Base-by-base conservation (phyloP, 495 filamentous ascomycete genomes). In the Lasiosphaeria ovina region DNA sequence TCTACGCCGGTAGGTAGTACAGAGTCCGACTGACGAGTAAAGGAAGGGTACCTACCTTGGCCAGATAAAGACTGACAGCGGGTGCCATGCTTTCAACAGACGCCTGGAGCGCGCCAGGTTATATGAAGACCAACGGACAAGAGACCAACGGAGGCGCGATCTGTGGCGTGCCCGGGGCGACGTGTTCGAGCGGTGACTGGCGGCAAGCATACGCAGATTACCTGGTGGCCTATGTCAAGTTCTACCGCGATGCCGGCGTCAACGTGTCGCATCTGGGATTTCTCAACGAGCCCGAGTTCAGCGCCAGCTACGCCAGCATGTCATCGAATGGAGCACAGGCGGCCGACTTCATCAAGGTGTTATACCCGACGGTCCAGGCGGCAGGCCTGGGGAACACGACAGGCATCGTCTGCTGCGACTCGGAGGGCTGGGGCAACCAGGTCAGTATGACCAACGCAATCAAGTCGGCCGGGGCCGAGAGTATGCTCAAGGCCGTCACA, bases 41-140 rank as follows among this genome's bases (percentile, higher is more conserved):
- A 49, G 8, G n/a, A n/a, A n/a, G n/a, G n/a, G n/a, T n/a, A n/a
- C n/a, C n/a, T n/a, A n/a, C n/a, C n/a, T n/a, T n/a, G n/a, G n/a
- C n/a, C n/a, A n/a, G n/a, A n/a, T n/a, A n/a, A n/a, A n/a, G n/a
- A n/a, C n/a, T 49, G 47, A 49, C 16, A 24, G 7, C 17, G 10
- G 16, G 24, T 2, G 24, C 24, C 6, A 35, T 52, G 50, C 7
- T 5, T 8, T 24, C 2, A 24, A 42, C 17, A 57, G 55, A 57
- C 10, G 81, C 81, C 0, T 85, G 82, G 81, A 77, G 72, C 44
- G 81, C 82, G 4, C 81, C 80, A 1, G 80, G 75, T 0, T 85
- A 75, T 66, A 84, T 84, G 81, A 85, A 84, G 74, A 84, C 80
- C 9, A 82, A 81, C 56, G 67, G 69, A 24, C 75, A 78, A 55